Evolutionary conservation across 176 grass and related monocot genomes (phyloP).

Genomic region (Carex littledalei): DNA sequence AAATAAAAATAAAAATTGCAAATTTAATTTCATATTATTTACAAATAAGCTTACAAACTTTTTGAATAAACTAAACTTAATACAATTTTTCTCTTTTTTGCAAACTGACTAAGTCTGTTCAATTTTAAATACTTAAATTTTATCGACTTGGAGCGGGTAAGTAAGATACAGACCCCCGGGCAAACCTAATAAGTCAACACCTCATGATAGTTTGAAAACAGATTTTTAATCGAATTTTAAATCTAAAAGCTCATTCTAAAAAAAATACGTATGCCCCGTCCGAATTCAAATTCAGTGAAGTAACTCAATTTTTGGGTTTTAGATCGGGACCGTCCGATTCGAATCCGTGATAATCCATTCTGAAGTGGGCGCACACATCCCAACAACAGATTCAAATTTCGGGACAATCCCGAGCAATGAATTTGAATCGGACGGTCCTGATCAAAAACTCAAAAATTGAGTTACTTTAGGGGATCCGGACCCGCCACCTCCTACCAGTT

Average conservation of each 20-base stretch:
- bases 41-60: neutral
- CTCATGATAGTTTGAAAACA: neutral
- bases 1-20: neutral
- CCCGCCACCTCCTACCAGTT: too few relatives aligned
- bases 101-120: neutral
- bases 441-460: too few relatives aligned
- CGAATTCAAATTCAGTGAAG: too few relatives aligned
- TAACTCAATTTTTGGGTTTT: too few relatives aligned
- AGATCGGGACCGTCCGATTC: too few relatives aligned
- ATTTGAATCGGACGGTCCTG: too few relatives aligned
- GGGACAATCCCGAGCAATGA: too few relatives aligned
- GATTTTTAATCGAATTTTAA: neutral
- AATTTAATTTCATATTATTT: neutral
- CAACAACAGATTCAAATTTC: too few relatives aligned
- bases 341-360: too few relatives aligned
- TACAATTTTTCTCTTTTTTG: neutral
- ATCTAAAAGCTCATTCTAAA: neutral
- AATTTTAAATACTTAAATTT: neutral
- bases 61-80: neutral
- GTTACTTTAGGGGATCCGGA: too few relatives aligned
- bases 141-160: neutral
- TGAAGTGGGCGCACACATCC: too few relatives aligned
- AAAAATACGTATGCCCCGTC: neutral
- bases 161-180: neutral
- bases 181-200: neutral